These are phyloP conservation scores for Solanum chmielewskii DNA, from an alignment of 257 asterid genomes.

Conservation along the genomic window DNA sequence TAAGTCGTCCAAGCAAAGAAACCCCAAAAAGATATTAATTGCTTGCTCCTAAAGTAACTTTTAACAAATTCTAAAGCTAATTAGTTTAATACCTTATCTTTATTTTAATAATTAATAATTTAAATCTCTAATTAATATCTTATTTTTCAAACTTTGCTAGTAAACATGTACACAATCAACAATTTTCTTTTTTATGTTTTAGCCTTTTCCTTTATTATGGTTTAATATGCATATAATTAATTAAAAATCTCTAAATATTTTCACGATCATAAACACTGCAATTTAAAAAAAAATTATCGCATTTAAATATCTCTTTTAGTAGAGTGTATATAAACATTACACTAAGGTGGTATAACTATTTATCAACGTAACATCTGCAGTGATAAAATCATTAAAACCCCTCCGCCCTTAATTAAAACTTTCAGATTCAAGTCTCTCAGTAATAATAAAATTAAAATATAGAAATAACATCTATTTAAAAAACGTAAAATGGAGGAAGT, in stretches of 20 bases:
- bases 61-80: not conserved
- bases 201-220: not conserved
- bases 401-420: too few relatives aligned
- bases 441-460: too few relatives aligned
- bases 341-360: not conserved
- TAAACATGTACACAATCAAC: not conserved
- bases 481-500: not conserved
- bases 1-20: not conserved
- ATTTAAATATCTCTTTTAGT: not conserved
- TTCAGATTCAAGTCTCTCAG: rapidly evolving
- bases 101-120: not conserved
- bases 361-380: not conserved
- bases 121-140: not conserved
- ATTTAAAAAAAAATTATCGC: too few relatives aligned
- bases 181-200: not conserved
- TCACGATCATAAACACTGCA: too few relatives aligned
- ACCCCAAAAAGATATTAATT: not conserved
- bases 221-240: not conserved
- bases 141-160: not conserved
- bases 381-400: too few relatives aligned
- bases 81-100: not conserved
- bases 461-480: too few relatives aligned
- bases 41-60: not conserved
- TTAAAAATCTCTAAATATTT: not conserved
- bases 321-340: not conserved